These are phyloP conservation scores for Curvularia sp. DNA, from an alignment of 2,329 filamentous ascomycete genomes.

Conservation along the genomic window DNA sequence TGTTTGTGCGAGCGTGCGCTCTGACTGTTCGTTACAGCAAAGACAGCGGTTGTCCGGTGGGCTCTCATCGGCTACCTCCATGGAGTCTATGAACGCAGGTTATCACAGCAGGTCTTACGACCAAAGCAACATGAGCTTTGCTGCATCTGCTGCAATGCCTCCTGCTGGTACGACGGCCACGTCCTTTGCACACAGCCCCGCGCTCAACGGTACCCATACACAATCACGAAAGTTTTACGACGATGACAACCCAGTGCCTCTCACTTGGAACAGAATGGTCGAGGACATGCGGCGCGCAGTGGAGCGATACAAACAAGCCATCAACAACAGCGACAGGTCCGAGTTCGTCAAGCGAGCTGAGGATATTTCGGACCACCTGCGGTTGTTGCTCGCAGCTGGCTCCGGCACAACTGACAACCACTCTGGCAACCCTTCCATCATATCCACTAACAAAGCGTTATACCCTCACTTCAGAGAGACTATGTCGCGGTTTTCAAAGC, in stretches of 20 bases:
- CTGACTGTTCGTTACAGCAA: slow-evolving; percentile 34
- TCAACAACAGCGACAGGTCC: slow-evolving; percentile 79
- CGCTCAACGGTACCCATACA: slow-evolving; percentile 54
- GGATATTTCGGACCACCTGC: slow-evolving; percentile 95
- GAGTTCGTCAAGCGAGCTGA: slow-evolving; percentile 96
- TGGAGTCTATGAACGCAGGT: slow-evolving; percentile 83
- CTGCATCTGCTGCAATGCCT: slow-evolving; percentile 52
- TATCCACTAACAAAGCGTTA: slow-evolving; percentile 94
- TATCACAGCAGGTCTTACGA: slow-evolving; percentile 64
- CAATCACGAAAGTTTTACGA: slow-evolving; percentile 89
- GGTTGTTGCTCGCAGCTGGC: slow-evolving; percentile 89
- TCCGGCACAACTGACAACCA: slow-evolving; percentile 99
- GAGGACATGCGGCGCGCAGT: slow-evolving; percentile 92
- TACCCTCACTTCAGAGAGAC: slow-evolving; percentile 98
- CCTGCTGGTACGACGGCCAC: slow-evolving; percentile 60
- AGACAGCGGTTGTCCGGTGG: slow-evolving; percentile 69
- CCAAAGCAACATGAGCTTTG: slow-evolving; percentile 53
- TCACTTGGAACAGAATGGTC: slow-evolving; percentile 89
- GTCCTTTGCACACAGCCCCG: slow-evolving; percentile 60
- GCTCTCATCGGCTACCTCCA: slow-evolving; percentile 84
- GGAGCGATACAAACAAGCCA: slow-evolving; percentile 88
- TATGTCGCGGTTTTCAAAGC: slow-evolving; percentile 99
- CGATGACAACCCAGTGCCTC: slow-evolving; percentile 76
- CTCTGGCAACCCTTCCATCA: slow-evolving; percentile 98
- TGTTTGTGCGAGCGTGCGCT: slow-evolving; percentile 2